A percentile compares a stretch with the other conserved stretches of the same genome.
phyloP scores from a whole-genome alignment of 106 monocot species.

The Phalaenopsis equestris region DNA sequence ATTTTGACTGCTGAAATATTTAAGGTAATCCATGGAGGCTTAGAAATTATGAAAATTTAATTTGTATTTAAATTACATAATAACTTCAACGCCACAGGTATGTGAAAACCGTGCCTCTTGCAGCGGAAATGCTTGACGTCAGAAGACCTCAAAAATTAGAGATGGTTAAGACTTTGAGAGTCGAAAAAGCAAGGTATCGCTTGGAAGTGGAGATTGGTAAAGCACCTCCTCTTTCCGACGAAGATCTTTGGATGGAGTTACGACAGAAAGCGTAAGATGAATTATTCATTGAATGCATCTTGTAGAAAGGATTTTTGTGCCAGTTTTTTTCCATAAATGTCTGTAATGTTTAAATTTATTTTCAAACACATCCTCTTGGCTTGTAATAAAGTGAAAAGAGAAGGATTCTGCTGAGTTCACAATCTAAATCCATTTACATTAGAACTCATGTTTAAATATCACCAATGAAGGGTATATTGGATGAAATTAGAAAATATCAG shows the following conservation, averaged over 20 bases:
- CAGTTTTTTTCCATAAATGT: not conserved
- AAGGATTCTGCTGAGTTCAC: not conserved
- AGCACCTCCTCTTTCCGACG: conserved; percentile 72
- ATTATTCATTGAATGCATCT: conserved; percentile 2
- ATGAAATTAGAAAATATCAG: not conserved
- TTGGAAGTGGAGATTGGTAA: conserved; percentile 78
- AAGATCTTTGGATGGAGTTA: conserved; percentile 61
- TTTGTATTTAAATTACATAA: not conserved
- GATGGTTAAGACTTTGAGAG: conserved; percentile 53
- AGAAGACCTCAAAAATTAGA: conserved; percentile 52
- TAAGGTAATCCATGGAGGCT: not conserved
- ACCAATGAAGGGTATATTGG: too few relatives aligned
- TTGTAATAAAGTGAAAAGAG: not conserved
- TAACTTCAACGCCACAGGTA: conserved; percentile 24
- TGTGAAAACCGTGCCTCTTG: conserved; percentile 72
- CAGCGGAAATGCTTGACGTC: conserved; percentile 68
- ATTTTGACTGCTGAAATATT: not conserved
- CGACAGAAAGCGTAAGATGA: conserved; percentile 66
- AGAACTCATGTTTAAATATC: not conserved
- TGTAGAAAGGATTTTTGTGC: not conserved
- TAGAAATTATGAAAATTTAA: not conserved
- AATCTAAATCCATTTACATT: not conserved
- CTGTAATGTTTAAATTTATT: not conserved
- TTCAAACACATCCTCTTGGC: not conserved
- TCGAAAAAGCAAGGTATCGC: conserved; percentile 45